Conservation (phyloP, 2,329 filamentous ascomycete species). For the Lachnellula subtilissima region DNA sequence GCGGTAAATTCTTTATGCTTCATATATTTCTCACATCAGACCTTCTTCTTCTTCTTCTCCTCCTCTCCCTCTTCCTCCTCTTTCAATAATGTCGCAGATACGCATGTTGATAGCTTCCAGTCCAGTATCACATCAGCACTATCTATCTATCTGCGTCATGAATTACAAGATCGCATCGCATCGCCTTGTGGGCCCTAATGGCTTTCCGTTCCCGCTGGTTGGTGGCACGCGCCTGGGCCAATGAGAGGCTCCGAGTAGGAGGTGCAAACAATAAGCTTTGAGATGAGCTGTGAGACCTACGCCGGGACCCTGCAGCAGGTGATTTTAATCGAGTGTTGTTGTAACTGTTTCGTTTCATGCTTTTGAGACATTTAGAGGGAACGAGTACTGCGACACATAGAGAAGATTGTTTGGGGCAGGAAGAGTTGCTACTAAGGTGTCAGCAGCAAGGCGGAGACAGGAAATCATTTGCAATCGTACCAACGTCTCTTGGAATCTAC, state of each 20-base stretch:
- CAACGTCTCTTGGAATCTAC: too few relatives aligned
- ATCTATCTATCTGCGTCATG: background rate
- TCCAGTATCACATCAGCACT: background rate
- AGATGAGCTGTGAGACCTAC: background rate
- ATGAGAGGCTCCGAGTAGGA: background rate
- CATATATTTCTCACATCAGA: background rate
- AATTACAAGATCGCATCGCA: background rate
- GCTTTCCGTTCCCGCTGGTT: slow-evolving; percentile 14
- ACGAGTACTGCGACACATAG: too few relatives aligned
- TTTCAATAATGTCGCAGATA: background rate
- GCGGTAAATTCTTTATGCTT: background rate
- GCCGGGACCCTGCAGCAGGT: slow-evolving; percentile 2
- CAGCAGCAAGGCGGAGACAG: too few relatives aligned
- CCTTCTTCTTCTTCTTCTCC: background rate
- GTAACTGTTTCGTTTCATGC: too few relatives aligned
- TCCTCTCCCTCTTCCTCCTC: background rate
- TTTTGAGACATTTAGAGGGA: too few relatives aligned
- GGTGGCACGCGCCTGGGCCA: slow-evolving; percentile 5
- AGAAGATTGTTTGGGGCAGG: too few relatives aligned
- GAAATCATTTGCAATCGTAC: too few relatives aligned
- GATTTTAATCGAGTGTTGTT: background rate
- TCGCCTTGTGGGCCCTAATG: background rate
- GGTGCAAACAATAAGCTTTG: slow-evolving; percentile 18
- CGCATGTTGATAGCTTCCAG: background rate
- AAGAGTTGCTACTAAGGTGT: too few relatives aligned